These are phyloP conservation scores for Aurifilum marmelostoma DNA, from an alignment of 2,329 filamentous ascomycete species.

Conservation along the genomic window DNA sequence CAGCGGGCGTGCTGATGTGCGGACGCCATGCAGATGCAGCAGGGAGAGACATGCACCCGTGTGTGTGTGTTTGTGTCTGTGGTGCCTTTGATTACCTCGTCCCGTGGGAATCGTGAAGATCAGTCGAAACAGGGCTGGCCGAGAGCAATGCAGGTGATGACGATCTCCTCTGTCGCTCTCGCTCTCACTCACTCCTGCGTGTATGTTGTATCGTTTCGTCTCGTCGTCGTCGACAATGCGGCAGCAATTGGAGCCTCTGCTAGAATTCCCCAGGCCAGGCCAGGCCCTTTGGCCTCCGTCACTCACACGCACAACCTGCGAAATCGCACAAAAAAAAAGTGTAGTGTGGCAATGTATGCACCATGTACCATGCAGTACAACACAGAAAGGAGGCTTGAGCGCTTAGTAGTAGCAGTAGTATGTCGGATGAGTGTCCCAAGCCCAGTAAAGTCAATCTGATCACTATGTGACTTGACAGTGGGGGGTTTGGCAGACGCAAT, in stretches of 20 bases:
- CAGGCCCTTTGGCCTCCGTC: not conserved
- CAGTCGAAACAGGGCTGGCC: not conserved
- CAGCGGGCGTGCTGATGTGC: not conserved
- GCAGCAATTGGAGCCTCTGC: not conserved
- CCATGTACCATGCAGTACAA: not conserved
- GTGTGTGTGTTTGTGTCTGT: not conserved
- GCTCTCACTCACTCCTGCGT: no score
- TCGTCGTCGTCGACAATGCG: constrained; percentile 1
- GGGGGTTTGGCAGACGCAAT: not conserved
- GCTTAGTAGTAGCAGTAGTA: no score
- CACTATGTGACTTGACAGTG: not conserved
- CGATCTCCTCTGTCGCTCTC: no score
- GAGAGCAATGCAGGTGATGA: not conserved
- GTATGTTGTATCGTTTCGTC: constrained; percentile 1
- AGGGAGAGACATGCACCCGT: not conserved
- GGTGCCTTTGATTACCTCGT: not conserved
- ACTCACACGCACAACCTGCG: not conserved
- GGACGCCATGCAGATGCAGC: not conserved
- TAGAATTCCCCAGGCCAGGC: not conserved
- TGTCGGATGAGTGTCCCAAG: not conserved
- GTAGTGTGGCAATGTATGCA: not conserved
- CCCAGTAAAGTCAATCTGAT: not conserved
- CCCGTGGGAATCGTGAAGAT: no score
- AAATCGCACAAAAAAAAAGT: not conserved
- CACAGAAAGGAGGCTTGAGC: not conserved